Base-by-base conservation (phyloP, 306 rosid genomes). In the Boehmeria nivea region DNA sequence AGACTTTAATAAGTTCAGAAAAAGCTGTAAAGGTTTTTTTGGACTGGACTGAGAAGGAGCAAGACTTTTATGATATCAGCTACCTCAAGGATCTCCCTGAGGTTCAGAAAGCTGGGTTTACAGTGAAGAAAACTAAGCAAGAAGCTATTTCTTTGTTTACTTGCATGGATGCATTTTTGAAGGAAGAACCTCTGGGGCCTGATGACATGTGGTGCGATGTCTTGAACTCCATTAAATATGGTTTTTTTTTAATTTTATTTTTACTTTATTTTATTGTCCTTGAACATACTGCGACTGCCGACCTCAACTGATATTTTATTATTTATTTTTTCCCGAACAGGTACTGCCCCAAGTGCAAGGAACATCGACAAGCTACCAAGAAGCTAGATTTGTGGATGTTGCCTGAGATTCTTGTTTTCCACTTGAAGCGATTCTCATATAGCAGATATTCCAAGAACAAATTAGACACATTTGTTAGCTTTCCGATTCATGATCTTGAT, bases 301-400 rank as follows among this genome's bases (percentile, higher is more conserved):
- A 47, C 39, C 21, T 65, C 51, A 33, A 66, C 17, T 20, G 49
- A 17, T 66, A 39, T 31, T 51, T 22, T 17, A 11, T 37, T 38
- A 31, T 27, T 52, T 15, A 20, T 37, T 59, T 54, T 63, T 49
- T 63, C n/a, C 15, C n/a, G n/a, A n/a, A 4, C 45, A 87, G 99
- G 99, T 88, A 87, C 76, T 93, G 99, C 75, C 96, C 99, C 33
- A 57, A 72, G 63, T 93, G 99, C 88, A 93, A 93, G 80, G 99
- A 88, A 61, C 96, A 93, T 68, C 71, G 96, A 66, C 96, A 93
- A 74, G 99, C 99, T 57, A 83, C 96, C 24, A 93, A 93, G 83
- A 93, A 93, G 73, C 79, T 93, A 33, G 99, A 93, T 76, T 74
- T 93, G 83, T 93, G 99, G 99, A 93, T 69, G 81, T 76, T 93